Evolutionary conservation across 257 asterid genomes (phyloP).

Genomic region (Solanum pennellii): DNA sequence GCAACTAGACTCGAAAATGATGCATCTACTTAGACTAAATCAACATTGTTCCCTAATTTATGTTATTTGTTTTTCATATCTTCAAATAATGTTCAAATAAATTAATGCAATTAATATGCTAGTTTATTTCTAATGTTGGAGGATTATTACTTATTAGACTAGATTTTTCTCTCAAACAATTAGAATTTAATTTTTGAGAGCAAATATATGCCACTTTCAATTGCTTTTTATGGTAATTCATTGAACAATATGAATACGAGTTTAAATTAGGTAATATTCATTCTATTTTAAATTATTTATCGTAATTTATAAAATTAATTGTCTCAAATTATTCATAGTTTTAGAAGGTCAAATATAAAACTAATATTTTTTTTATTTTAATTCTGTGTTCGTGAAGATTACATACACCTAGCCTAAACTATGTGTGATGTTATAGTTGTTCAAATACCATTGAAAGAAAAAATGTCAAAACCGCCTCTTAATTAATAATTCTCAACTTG

Average conservation of each 20-base stretch:
- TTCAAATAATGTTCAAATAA: background rate
- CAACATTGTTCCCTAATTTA: background rate
- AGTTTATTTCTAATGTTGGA: background rate
- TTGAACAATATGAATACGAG: background rate
- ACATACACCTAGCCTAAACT: too few species aligned
- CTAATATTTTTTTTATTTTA: too few species aligned
- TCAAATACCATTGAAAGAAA: background rate
- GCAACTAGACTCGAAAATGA: background rate
- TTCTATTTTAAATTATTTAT: too few species aligned
- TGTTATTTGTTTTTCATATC: background rate
- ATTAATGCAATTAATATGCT: background rate
- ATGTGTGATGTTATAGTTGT: background rate
- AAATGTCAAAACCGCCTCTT: background rate
- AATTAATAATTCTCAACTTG: background rate
- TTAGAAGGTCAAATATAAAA: too few species aligned
- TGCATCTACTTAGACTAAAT: background rate
- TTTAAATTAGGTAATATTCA: background rate
- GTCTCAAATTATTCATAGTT: too few species aligned
- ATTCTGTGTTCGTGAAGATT: too few species aligned
- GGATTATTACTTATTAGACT: background rate
- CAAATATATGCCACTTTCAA: background rate
- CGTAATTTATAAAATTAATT: too few species aligned
- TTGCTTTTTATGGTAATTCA: background rate
- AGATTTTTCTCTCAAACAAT: background rate
- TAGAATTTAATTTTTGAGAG: background rate